Evolutionary conservation across 1,284 basidiomycete genomes (phyloP).

Genomic region (Vanrija sp.): DNA sequence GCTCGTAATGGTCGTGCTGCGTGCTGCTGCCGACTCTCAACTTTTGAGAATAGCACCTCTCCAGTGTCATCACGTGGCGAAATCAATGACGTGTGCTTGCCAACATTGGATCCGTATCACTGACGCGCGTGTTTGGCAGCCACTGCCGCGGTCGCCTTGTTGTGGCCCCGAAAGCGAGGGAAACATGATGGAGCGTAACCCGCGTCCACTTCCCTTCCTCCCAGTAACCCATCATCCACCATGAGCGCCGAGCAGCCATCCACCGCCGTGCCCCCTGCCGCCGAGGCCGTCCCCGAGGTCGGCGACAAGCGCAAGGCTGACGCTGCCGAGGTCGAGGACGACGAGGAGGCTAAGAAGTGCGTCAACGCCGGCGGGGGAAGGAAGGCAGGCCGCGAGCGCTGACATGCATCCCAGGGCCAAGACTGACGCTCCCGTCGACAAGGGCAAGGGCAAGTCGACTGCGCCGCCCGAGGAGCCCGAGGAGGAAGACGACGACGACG

Average conservation of each 20-base stretch:
- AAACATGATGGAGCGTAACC: too few species aligned
- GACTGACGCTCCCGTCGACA: constrained; percentile 22
- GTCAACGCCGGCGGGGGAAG: constrained; percentile 2
- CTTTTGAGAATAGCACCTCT: too few species aligned
- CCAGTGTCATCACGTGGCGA: too few species aligned
- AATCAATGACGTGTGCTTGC: too few species aligned
- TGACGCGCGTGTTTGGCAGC: too few species aligned
- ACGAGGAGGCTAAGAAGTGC: constrained; percentile 31
- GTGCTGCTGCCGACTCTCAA: too few species aligned
- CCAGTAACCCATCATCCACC: constrained; percentile 4
- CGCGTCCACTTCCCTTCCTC: neutral
- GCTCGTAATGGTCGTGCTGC: too few species aligned
- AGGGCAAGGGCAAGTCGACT: constrained; percentile 32
- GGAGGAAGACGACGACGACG: constrained; percentile 22
- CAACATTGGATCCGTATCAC: too few species aligned
- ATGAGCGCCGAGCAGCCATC: constrained; percentile 18
- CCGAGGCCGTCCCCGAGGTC: constrained; percentile 10
- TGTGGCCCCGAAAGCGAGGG: too few species aligned
- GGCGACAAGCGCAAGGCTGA: constrained; percentile 35
- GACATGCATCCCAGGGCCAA: constrained; percentile 20
- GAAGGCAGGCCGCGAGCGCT: neutral
- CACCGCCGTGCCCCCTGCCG: constrained; percentile 3
- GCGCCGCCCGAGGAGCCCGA: constrained; percentile 18
- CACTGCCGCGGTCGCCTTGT: too few species aligned
- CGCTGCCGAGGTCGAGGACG: constrained; percentile 4